Base-by-base conservation (phyloP, 148 eudicot species). In the Silene conica region DNA sequence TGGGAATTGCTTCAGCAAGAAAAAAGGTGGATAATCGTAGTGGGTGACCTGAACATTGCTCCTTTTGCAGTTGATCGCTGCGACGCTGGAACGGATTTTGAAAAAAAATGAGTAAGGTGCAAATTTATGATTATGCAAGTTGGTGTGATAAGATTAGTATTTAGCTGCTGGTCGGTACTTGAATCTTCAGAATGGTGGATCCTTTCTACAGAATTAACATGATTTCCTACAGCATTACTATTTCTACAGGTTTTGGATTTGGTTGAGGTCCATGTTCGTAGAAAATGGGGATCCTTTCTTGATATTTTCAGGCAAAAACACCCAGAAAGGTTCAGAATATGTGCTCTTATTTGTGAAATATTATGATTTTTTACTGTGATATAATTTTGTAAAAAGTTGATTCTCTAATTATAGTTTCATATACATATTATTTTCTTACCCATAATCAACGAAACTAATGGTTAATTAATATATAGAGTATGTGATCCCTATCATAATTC, bases 1-100 rank as follows among this genome's bases (percentile, higher is more conserved):
- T 95, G 97, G 93, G 90, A 88, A 73, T 78, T 82, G 80, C 90
- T 95, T 74, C 84, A 84, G 67, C 78, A 71, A 74, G 86, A 86
- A 80, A 90, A 90, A 81, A 82, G 89, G 67, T 87, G 96, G 81
- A 78, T 95, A 63, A 52, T 88, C 43, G 87, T 92, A 28, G 96
- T 95, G 48, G 98, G 98, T 70, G 98, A 95, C 82, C 86, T 95
- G 77, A 95, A 95, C 75, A 90, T 95, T 81, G 92, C 97, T 69
- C 98, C 98, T 71, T 85, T 87, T 76, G 83, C 92, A 58, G 81
- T 90, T 61, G 98, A 95, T 86, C 89, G 97, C 59, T 95, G 98
- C 77, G 96, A 95, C 28, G 96, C 98, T 52, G 88, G 87, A 63
- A 88, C 93, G 18, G 97, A 92, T 74, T 95, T 92, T 79, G 97